Evolutionary conservation across 345 rosid genomes (phyloP), one percentile per base, ranked within the genome.

Genomic region (Salix caprea): DNA sequence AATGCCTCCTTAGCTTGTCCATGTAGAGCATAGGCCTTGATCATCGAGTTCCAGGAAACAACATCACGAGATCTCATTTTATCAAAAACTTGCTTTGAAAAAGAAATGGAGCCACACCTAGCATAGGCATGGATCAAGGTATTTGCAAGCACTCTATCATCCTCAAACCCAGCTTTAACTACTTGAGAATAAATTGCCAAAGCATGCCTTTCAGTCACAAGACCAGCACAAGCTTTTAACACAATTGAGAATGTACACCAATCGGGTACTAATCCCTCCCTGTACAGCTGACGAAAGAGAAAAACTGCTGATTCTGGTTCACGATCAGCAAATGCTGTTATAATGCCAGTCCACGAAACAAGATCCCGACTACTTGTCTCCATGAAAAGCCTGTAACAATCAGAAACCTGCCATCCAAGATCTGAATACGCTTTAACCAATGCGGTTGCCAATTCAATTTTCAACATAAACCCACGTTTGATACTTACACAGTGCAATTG

Each of bases 11-110:
- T 84, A 68, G 88, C 95, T 85, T 85, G 87, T 52, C 97, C 98
- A 23, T 92, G 95, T 74, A 94, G 77, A 28, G 97, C 88, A 82
- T 86, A 89, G 8, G 94, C 95, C 87, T 92, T 92, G 48, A 94
- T 91, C 88, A 94, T 86, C 6, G 98, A 89, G 80, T 92, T 94
- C 97, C 98, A 94, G 1, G 97, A 92, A 74, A 91, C 87, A 71
- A 83, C 70, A 84, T 94, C 87, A 30, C 70, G 88, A 8, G 62
- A 81, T 24, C 56, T 84, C 91, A 92, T 90, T 72, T 84, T 86
- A 61, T 87, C 83, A 78, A 94, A 92, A 61, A 89, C 97, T 71
- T 87, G 89, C 82, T 82, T 80, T 68, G 94, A 88, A 76, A 87
- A 83, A 62, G 74, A 81, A 80, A 94, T 80, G 71, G 87, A 88